phyloP scores from a whole-genome alignment of 441 rosid genomes.

The Bruguiera hainesii region DNA sequence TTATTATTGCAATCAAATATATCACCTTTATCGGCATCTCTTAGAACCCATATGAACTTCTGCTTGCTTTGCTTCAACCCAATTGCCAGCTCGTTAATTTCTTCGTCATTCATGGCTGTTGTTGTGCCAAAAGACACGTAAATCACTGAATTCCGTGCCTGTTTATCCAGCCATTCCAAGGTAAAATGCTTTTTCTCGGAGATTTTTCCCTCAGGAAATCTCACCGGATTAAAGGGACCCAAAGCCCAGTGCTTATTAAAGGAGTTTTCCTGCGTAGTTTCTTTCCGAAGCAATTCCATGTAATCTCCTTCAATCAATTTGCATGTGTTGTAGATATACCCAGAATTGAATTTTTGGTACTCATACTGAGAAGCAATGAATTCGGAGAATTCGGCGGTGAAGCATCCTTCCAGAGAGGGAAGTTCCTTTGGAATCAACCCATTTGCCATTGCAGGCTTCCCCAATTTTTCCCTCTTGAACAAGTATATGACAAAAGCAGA shows the following conservation, averaged over 20 bases:
- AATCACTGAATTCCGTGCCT: conserved; percentile 36
- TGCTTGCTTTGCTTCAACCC: conserved; percentile 44
- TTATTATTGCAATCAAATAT: conserved; percentile 21
- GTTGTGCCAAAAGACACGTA: conserved; percentile 58
- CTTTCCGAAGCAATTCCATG: conserved; percentile 30
- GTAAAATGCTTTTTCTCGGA: conserved; percentile 18
- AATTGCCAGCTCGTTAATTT: conserved; percentile 38
- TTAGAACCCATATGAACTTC: conserved; percentile 56
- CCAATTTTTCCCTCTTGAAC: conserved; percentile 20
- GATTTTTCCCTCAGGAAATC: background rate
- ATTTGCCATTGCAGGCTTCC: background rate
- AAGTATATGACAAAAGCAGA: conserved; percentile 38
- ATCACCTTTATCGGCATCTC: conserved; percentile 57
- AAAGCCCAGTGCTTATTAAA: conserved; percentile 38
- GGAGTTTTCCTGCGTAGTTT: background rate
- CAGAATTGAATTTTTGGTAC: conserved; percentile 16
- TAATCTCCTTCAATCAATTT: conserved; percentile 32
- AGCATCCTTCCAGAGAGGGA: conserved; percentile 42
- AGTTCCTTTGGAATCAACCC: conserved; percentile 9
- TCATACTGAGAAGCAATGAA: conserved; percentile 26
- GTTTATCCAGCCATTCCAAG: conserved; percentile 54
- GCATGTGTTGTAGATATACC: conserved; percentile 41
- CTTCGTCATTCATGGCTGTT: conserved; percentile 34
- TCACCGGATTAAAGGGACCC: conserved; percentile 43
- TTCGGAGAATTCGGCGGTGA: conserved; percentile 33